These are phyloP conservation scores for Ceratorhiza oryzae-sativae DNA, from an alignment of 1,284 basidiomycete species.

Conservation along the genomic window DNA sequence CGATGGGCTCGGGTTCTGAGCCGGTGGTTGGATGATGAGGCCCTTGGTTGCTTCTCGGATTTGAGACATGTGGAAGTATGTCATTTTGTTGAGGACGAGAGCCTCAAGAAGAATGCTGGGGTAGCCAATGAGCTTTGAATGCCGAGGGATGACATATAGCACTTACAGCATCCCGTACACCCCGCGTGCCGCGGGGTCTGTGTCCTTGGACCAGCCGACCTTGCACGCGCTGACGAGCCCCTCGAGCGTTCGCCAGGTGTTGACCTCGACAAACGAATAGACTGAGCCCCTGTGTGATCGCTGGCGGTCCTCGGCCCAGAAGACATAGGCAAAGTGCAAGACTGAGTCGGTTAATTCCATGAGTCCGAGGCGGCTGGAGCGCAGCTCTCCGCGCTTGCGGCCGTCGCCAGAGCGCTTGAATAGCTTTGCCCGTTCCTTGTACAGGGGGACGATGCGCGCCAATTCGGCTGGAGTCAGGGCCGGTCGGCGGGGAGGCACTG, in stretches of 20 bases:
- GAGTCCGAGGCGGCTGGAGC: conserved; percentile 23
- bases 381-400: conserved; percentile 27
- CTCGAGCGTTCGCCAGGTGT: conserved; percentile 34
- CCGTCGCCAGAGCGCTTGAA: conserved; percentile 41
- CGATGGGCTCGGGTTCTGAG: neutral
- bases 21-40: conserved; percentile 27
- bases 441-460: conserved; percentile 22
- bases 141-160: neutral
- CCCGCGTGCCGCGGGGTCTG: conserved; percentile 34
- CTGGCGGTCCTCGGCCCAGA: conserved; percentile 38
- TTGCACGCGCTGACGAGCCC: conserved; percentile 31
- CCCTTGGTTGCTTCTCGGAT: conserved; percentile 23
- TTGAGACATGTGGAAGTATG: conserved; percentile 15
- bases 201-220: conserved; percentile 34
- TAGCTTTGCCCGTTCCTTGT: conserved; percentile 39
- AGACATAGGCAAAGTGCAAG: conserved; percentile 42
- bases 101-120: conserved; percentile 20
- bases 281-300: neutral
- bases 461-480: conserved; percentile 30
- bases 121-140: neutral
- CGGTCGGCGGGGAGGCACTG: conserved; percentile 31
- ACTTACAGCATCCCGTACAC: conserved; percentile 32
- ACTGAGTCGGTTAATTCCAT: conserved; percentile 40
- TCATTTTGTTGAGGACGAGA: conserved; percentile 27
- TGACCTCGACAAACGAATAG: conserved; percentile 2